Conservation (phyloP, 208 protist genomes). For the Trypanosoma theileri region DNA sequence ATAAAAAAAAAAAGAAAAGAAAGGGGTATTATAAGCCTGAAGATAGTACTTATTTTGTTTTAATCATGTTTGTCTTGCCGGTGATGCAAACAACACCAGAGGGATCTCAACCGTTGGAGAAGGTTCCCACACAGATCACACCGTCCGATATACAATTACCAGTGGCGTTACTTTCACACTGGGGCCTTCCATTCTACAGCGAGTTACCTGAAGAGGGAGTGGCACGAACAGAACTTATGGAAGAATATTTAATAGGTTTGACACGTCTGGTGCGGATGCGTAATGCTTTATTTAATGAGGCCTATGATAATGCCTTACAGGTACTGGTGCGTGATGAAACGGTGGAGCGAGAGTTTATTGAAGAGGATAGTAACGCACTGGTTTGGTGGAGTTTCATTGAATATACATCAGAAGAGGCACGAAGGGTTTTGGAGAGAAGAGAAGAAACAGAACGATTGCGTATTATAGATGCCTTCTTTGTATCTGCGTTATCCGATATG, state of each 20-base stretch:
- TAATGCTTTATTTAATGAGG: constrained; percentile 17
- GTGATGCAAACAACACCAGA: constrained; percentile 1
- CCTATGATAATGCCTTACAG: constrained; percentile 8
- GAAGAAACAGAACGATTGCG: constrained; percentile 16
- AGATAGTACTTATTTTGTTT: background rate
- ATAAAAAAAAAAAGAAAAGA: no score
- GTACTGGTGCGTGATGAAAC: constrained; percentile 39
- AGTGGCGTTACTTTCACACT: constrained; percentile 8
- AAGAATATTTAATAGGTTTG: constrained; percentile 44
- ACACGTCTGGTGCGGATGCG: constrained; percentile 20
- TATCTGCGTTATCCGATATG: constrained; percentile 2
- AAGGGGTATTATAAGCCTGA: no score
- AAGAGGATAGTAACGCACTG: constrained; percentile 36
- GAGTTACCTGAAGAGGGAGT: constrained; percentile 28
- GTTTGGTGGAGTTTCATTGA: constrained; percentile 32
- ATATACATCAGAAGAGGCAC: constrained; percentile 10
- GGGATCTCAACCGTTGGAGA: background rate
- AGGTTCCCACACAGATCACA: no score
- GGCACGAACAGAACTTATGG: constrained; percentile 41
- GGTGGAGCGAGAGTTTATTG: constrained; percentile 59
- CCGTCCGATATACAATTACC: background rate
- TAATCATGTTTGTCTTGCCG: constrained; percentile 24
- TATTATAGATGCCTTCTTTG: constrained; percentile 19
- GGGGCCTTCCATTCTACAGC: constrained; percentile 31
- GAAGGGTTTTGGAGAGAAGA: constrained; percentile 6